phyloP scores from a whole-genome alignment of 2,329 filamentous ascomycete genomes.

The Monosporascus sp. region DNA sequence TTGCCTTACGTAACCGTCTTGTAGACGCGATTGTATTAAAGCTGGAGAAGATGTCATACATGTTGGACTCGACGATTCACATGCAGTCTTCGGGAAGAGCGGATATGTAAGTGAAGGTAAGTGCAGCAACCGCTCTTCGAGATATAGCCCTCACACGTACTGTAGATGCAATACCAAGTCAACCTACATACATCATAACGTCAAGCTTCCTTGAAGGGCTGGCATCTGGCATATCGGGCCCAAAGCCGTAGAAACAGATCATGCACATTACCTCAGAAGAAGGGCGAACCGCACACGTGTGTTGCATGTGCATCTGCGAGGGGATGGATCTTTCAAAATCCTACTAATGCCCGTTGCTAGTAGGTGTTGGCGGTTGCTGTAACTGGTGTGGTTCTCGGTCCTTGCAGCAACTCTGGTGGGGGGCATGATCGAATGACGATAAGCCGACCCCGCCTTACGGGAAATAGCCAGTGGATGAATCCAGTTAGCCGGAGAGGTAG shows the following conservation, averaged over 20 bases:
- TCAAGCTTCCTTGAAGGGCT: too few species aligned
- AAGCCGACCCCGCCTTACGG: not conserved
- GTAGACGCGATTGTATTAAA: too few species aligned
- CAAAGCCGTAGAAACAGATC: not conserved
- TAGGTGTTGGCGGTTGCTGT: not conserved
- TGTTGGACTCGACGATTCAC: too few species aligned
- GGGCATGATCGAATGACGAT: not conserved
- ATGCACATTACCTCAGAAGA: not conserved
- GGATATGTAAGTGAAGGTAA: too few species aligned
- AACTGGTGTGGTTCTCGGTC: not conserved
- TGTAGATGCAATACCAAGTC: too few species aligned
- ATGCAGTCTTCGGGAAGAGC: too few species aligned
- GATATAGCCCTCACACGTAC: too few species aligned
- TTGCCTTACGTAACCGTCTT: too few species aligned
- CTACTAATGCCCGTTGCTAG: not conserved
- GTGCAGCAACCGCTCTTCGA: too few species aligned
- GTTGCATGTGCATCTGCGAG: not conserved
- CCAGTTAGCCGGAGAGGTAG: not conserved
- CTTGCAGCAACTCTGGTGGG: not conserved
- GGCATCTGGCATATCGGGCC: not conserved
- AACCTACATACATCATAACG: too few species aligned
- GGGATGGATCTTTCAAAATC: not conserved
- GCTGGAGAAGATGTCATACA: too few species aligned
- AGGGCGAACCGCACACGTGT: not conserved
- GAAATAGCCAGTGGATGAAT: not conserved